Evolutionary conservation across 306 rosid genomes (phyloP), one percentile per base, ranked within the genome.

Genomic region (Trifolium subterraneum): DNA sequence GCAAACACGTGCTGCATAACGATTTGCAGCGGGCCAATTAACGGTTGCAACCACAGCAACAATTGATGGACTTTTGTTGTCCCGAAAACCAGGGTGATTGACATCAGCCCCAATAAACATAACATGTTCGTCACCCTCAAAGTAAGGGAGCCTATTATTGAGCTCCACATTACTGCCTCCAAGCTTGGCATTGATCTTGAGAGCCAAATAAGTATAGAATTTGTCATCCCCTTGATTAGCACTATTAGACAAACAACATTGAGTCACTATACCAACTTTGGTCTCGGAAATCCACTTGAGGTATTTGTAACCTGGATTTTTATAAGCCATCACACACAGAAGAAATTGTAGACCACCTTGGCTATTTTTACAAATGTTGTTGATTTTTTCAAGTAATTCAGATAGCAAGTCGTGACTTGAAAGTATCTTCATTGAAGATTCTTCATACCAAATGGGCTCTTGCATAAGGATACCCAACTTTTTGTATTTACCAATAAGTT

Each of bases 61-160:
- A 72, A 89, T 87, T 14, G 96, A 92, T 10, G 91, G 93, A 78
- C 96, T 83, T 6, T 55, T 64, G 8, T 27, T 61, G 73, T 86
- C 85, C 51, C 70, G 64, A 1, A 83, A 67, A 29, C 82, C 88
- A 1, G 97, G 96, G 79, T 92, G 97, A 75, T 87, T 92, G 66
- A 92, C 97, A 83, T 92, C 97, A 50, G 97, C 97, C 61, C 97
- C 97, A 6, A 92, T 35, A 67, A 92, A 87, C 96, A 92, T 87
- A 38, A 86, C 92, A 82, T 88, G 87, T 23, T 80, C 88, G 19
- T 79, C 77, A 16, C 78, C 83, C 29, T 66, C 79, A 83, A 85
- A 76, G 22, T 52, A 61, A 38, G 91, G 87, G 44, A 87, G 86
- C 62, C 81, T 70, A 10, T 80, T 77, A 65, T 16, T 72, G 27